These are phyloP conservation scores for Scheffersomyces amazonensis DNA, from an alignment of 805 yeast genomes.

Conservation along the genomic window DNA sequence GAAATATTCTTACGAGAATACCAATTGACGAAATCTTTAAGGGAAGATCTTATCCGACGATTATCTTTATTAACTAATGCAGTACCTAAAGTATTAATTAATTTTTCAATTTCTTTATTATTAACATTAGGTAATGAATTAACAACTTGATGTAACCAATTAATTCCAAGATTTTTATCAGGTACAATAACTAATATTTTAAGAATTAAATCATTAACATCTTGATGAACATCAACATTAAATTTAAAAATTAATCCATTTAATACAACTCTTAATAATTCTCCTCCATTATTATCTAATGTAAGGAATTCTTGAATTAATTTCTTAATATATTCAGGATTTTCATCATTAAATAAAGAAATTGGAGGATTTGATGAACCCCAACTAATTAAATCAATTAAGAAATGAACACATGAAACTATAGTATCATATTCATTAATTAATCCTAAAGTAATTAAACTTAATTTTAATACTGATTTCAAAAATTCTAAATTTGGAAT, in stretches of 20 bases:
- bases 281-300: conserved; percentile 50
- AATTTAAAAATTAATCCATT: conserved; percentile 70
- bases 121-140: conserved; percentile 62
- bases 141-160: conserved; percentile 64
- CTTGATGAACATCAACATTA: conserved; percentile 66
- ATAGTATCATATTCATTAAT: conserved; percentile 73
- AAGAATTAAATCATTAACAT: conserved; percentile 70
- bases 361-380: conserved; percentile 80
- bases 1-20: conserved; percentile 71
- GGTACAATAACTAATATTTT: conserved; percentile 56
- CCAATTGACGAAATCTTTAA: conserved; percentile 81
- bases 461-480: conserved; percentile 54
- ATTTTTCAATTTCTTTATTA: conserved; percentile 63
- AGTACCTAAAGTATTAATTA: conserved; percentile 52
- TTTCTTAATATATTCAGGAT: conserved; percentile 50
- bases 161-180: conserved; percentile 35
- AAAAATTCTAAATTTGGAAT: conserved; percentile 45
- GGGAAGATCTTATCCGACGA: conserved; percentile 66
- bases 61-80: conserved; percentile 68
- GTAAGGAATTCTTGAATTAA: conserved; percentile 45
- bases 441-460: conserved; percentile 47
- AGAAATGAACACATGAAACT: conserved; percentile 64
- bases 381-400: conserved; percentile 83
- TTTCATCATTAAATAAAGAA: conserved; percentile 54
- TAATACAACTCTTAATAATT: conserved; percentile 51